Conservation (phyloP, 805 yeast species). For the Candida odintsovae region DNA sequence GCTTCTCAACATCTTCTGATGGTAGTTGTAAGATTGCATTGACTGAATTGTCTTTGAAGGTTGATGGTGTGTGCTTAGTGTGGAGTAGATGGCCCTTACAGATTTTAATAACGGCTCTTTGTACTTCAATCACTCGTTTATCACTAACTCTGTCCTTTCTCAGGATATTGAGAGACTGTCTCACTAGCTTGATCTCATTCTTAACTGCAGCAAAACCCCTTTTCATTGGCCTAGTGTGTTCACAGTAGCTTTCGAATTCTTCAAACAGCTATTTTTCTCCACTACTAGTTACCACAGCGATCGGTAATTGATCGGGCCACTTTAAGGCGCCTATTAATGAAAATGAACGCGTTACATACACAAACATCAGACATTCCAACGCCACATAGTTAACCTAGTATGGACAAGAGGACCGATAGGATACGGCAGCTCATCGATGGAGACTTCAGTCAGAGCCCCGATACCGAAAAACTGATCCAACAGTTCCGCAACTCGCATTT, state of each 20-base stretch:
- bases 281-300: no score
- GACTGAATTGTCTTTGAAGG: neutral
- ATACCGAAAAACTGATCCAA: slow-evolving; percentile 4
- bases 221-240: neutral
- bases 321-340: neutral
- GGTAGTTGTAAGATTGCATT: neutral
- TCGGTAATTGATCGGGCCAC: neutral
- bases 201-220: neutral
- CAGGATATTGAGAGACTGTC: neutral
- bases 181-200: neutral
- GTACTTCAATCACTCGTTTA: neutral
- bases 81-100: neutral
- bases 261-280: no score
- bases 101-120: neutral
- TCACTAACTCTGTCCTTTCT: neutral
- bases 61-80: neutral
- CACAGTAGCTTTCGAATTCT: neutral
- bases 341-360: neutral
- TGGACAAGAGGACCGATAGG: slow-evolving; percentile 1
- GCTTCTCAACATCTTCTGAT: neutral
- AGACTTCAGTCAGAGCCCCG: neutral
- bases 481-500: slow-evolving; percentile 1
- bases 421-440: slow-evolving; percentile 4
- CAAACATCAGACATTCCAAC: neutral
- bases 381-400: neutral